Base-by-base conservation (phyloP, 2,329 filamentous ascomycete species). In the Coniochaeta pulveracea region DNA sequence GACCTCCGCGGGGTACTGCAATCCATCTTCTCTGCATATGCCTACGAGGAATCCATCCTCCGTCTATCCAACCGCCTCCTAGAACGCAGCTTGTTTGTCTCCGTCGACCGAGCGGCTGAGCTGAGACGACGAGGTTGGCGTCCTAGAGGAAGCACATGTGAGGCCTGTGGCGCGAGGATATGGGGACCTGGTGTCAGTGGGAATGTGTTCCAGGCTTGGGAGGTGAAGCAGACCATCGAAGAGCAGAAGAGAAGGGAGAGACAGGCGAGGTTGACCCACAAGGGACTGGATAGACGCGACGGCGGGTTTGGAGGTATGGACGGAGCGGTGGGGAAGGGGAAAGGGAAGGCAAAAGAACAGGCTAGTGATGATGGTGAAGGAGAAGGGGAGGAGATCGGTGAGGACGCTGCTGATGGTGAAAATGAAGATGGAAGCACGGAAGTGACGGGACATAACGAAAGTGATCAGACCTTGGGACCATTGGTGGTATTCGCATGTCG, bases 21-120 rank as follows among this genome's bases (percentile, higher is more conserved):
- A 1, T 91, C 88, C 10, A 89, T 98, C 35, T 96, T 98, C 58
- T 78, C 89, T 0, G 89, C 91, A 0, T 98, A 98, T 52, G 80
- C 86, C 0, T 95, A 96, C 51, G 91, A 98, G 55, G 84, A 89
- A 52, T 88, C 83, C 1, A 83, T 98, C 11, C 69, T 98, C 14
- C 69, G 72, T 2, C 72, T 98, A 3, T 85, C 91, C 1, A 93
- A 89, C 51, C 72, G 80, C 4, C 76, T 98, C 36, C 66, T 98
- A 0, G 88, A 93, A 41, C 80, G 85, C 44, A 91, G 91, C 47
- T 67, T 94, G 5, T 98, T 96, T 47, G 72, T 81, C 25, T 80
- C 84, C 42, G 85, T 98, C 22, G 66, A 76, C 26, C 72, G 83
- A 44, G 79, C 85, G 5, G 75, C 82, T 6, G 66, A 72, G 34